phyloP scores from a whole-genome alignment of 495 filamentous ascomycete species.

The Tuber umbilicatum region DNA sequence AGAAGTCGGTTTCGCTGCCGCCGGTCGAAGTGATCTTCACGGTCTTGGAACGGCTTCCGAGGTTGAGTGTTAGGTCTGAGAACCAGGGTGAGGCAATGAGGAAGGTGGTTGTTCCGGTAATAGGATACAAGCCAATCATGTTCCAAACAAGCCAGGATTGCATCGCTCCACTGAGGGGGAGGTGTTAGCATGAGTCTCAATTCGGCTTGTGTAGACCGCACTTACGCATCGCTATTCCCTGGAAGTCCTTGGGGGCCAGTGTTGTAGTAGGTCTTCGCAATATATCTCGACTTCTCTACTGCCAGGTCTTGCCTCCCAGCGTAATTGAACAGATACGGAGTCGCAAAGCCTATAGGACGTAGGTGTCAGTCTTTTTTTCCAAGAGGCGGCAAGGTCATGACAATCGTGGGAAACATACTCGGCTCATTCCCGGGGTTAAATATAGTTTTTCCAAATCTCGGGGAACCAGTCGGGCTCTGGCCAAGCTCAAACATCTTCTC shows the following conservation, averaged over 20 bases:
- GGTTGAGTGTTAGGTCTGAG: slow-evolving; percentile 51
- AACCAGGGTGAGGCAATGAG: slow-evolving; percentile 61
- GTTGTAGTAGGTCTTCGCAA: slow-evolving; percentile 54
- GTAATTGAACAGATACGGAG: slow-evolving; percentile 67
- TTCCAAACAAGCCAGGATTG: slow-evolving; percentile 64
- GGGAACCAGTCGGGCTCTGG: slow-evolving; percentile 48
- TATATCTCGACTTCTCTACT: slow-evolving; percentile 51
- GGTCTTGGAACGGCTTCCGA: slow-evolving; percentile 50
- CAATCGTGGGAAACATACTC: slow-evolving; percentile 11
- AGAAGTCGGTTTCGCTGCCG: slow-evolving; percentile 48
- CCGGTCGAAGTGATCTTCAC: slow-evolving; percentile 53
- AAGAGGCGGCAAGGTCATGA: neutral
- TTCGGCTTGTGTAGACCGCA: neutral
- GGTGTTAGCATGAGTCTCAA: neutral
- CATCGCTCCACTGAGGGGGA: slow-evolving; percentile 53
- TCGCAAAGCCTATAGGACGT: slow-evolving; percentile 50
- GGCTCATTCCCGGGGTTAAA: slow-evolving; percentile 68
- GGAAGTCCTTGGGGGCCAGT: slow-evolving; percentile 52
- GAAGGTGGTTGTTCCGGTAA: slow-evolving; percentile 60
- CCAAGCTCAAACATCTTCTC: slow-evolving; percentile 56
- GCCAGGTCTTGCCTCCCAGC: slow-evolving; percentile 55
- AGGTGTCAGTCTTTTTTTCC: neutral
- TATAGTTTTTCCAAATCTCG: slow-evolving; percentile 51
- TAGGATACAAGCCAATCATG: slow-evolving; percentile 63
- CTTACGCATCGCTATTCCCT: slow-evolving; percentile 57